These are phyloP conservation scores for Kalmusia sp. DNA, from an alignment of 2,329 filamentous ascomycete genomes.

Conservation along the genomic window DNA sequence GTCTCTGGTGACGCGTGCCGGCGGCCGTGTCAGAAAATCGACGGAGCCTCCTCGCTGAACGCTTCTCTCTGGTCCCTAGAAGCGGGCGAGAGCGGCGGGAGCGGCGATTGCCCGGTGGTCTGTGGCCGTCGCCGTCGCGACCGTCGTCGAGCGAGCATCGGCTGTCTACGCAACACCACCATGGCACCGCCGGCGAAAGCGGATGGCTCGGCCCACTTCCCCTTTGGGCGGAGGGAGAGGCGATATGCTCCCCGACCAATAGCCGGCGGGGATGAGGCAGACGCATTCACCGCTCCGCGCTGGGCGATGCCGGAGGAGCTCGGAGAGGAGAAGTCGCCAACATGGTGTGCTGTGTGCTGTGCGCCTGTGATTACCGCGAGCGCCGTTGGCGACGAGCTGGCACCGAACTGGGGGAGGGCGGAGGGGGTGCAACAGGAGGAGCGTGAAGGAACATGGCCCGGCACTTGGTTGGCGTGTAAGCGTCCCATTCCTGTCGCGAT, in stretches of 20 bases:
- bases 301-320: background rate
- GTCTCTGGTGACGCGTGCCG: background rate
- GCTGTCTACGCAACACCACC: background rate
- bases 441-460: background rate
- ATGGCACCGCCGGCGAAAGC: constrained; percentile 2
- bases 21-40: constrained; percentile 1
- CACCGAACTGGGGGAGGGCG: no score
- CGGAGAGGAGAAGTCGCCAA: background rate
- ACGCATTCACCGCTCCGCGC: background rate
- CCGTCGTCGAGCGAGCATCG: background rate
- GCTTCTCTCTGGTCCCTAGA: constrained; percentile 10
- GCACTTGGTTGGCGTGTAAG: background rate
- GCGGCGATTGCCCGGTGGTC: background rate
- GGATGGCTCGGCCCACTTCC: constrained; percentile 25
- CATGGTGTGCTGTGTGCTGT: background rate
- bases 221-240: constrained; percentile 15
- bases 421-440: background rate
- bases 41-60: background rate
- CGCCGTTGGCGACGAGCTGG: background rate
- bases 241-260: constrained; percentile 21
- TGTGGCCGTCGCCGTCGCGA: background rate
- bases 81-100: background rate
- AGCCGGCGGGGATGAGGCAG: background rate
- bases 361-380: background rate
- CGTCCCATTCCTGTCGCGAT: background rate